Evolutionary conservation across 345 rosid species (phyloP), one percentile per base, ranked within the genome.

Genomic region (Aquilaria yunnanensis): DNA sequence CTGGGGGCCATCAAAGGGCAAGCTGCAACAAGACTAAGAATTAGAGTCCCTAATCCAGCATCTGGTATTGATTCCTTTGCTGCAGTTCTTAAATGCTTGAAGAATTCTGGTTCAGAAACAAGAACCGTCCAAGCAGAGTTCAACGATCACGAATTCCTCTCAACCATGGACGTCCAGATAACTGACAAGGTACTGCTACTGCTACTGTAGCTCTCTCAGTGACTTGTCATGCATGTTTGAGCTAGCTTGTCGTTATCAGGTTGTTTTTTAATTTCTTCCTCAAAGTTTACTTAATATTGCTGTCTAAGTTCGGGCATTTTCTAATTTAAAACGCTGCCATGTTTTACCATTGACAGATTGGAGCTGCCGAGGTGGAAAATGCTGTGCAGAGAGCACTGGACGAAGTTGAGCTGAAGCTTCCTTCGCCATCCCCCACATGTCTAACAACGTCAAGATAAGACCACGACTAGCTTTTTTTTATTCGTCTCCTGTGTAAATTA

Each of bases 31-130:
- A 81, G 74, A 55, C 65, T 91, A n/a, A 72, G 48, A 62, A 51
- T 86, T 11, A 66, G 51, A 62, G 37, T 85, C 11, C 61, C 14
- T 50, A 80, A 83, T 59, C 85, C 96, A 3, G 53, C 62, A 4
- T 79, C 82, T 55, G 86, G 90, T 59, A 9, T 78, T 7, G 90
- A 86, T 73, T 85, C 89, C 6, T 78, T 88, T 70, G 1, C 81
- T 55, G 87, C 80, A 62, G 68, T 71, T 65, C 84, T 92, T 12
- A 74, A 66, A 14, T 79, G 73, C 69, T 64, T 86, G 70, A 82
- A 80, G 66, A 51, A 60, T 56, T 47, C 65, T 75, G 85, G 70
- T 13, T 61, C 79, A 47, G 72, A 73, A 41, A 61, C 68, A 56
- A 70, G 5, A 13, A 66, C 67, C 0, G 74, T 84, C 37, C 70